phyloP scores from a whole-genome alignment of 2,329 filamentous ascomycete genomes.

The Monosporascus sp. region DNA sequence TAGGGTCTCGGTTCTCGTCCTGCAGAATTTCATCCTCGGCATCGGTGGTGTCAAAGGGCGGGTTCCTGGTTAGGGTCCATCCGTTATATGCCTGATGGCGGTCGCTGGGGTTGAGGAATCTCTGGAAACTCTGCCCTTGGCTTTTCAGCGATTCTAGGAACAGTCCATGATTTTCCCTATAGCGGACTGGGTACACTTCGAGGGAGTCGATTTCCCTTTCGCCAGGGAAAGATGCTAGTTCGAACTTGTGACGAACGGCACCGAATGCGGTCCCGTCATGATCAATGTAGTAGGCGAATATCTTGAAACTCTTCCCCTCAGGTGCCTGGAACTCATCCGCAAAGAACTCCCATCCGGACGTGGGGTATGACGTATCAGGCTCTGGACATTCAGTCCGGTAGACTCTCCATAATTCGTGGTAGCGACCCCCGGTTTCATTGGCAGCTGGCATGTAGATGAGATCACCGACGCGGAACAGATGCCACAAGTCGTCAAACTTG shows the following conservation, averaged over 20 bases:
- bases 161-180: slow-evolving; percentile 27
- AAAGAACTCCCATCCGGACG: slow-evolving; percentile 30
- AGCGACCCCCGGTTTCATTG: slow-evolving; percentile 28
- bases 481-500: slow-evolving; percentile 37
- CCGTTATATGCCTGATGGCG: slow-evolving; percentile 35
- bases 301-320: slow-evolving; percentile 26
- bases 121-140: slow-evolving; percentile 28
- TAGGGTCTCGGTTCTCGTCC: slow-evolving; percentile 23
- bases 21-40: slow-evolving; percentile 27
- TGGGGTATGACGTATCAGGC: slow-evolving; percentile 23
- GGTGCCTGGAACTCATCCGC: slow-evolving; percentile 25
- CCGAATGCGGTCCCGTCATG: slow-evolving; percentile 34
- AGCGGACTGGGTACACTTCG: slow-evolving; percentile 34
- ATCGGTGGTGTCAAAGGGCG: slow-evolving; percentile 20
- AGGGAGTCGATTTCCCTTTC: slow-evolving; percentile 33
- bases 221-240: slow-evolving; percentile 30
- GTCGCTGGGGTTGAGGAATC: slow-evolving; percentile 24
- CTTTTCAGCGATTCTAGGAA: slow-evolving; percentile 27
- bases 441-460: slow-evolving; percentile 33
- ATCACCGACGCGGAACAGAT: slow-evolving; percentile 34
- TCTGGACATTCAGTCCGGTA: slow-evolving; percentile 28
- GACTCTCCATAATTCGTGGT: slow-evolving; percentile 34
- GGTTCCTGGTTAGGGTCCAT: slow-evolving; percentile 36
- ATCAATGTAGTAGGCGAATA: slow-evolving; percentile 37
- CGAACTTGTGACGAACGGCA: slow-evolving; percentile 31